These are phyloP conservation scores for Aspergillus hortae DNA, from an alignment of 2,329 filamentous ascomycete genomes.

Conservation along the genomic window DNA sequence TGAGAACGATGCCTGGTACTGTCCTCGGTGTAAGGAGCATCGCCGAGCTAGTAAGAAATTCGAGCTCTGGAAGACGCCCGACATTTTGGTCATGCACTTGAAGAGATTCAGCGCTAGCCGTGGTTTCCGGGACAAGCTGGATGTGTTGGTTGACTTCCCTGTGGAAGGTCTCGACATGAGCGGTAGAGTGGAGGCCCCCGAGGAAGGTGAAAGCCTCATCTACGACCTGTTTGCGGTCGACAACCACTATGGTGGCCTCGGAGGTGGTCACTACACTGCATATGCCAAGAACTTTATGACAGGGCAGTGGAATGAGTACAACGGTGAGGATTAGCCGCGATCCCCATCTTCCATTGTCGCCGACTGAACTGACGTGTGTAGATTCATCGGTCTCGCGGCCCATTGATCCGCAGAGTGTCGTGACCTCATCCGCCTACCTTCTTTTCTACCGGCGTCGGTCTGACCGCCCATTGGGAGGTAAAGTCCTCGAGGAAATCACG, in stretches of 20 bases:
- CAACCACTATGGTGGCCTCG: constrained; percentile 89
- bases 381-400: constrained; percentile 69
- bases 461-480: constrained; percentile 71
- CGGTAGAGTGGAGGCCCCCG: constrained; percentile 71
- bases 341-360: background rate
- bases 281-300: constrained; percentile 91
- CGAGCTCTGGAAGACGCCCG: constrained; percentile 93
- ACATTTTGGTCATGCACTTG: constrained; percentile 90
- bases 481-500: constrained; percentile 67
- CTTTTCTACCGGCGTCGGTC: constrained; percentile 93
- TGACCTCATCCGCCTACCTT: constrained; percentile 80
- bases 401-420: constrained; percentile 58
- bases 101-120: constrained; percentile 90
- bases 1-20: constrained; percentile 97
- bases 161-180: constrained; percentile 81
- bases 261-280: constrained; percentile 94
- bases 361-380: constrained; percentile 47
- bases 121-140: constrained; percentile 82
- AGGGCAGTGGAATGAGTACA: constrained; percentile 91
- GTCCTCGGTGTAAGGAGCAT: constrained; percentile 90
- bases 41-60: constrained; percentile 92
- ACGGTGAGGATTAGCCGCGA: constrained; percentile 58
- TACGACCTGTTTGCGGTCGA: constrained; percentile 96
- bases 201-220: constrained; percentile 74
- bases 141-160: constrained; percentile 87